Percentiles rank a stretch among this genome's conserved stretches.
phyloP scores from a whole-genome alignment of 2,329 filamentous ascomycete species.

The Whalleya microplaca region DNA sequence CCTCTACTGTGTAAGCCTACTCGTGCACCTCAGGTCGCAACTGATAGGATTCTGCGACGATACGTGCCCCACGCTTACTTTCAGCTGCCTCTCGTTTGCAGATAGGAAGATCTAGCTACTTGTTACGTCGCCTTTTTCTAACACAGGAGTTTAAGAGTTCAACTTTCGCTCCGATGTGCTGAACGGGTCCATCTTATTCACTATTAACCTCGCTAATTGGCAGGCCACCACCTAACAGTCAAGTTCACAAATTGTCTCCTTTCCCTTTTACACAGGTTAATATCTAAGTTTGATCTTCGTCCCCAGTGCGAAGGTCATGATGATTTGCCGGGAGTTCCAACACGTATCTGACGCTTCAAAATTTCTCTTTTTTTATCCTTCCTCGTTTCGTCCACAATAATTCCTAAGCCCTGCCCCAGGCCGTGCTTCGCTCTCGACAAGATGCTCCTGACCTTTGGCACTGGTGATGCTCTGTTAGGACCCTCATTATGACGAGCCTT shows the following conservation, averaged over 20 bases:
- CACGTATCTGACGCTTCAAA: conserved; percentile 27
- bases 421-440: conserved; percentile 31
- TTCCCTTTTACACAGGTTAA: too few species aligned
- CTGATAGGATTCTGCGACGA: neutral
- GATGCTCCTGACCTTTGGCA: conserved; percentile 28
- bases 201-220: too few species aligned
- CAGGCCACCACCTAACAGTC: too few species aligned
- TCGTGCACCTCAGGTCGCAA: neutral
- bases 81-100: too few species aligned
- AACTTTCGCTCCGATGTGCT: too few species aligned
- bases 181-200: too few species aligned
- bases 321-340: conserved; percentile 5
- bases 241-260: too few species aligned
- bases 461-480: conserved; percentile 5
- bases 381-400: conserved; percentile 24
- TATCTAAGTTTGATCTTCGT: too few species aligned
- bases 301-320: too few species aligned
- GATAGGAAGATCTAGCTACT: too few species aligned
- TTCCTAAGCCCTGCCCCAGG: conserved; percentile 19
- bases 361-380: conserved; percentile 30
- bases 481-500: conserved; percentile 5
- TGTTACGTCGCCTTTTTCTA: too few species aligned
- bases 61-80: neutral
- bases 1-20: neutral
- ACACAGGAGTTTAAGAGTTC: too few species aligned